These are phyloP conservation scores for Quercus berberidifolia DNA, from an alignment of 306 rosid species.

Conservation along the genomic window DNA sequence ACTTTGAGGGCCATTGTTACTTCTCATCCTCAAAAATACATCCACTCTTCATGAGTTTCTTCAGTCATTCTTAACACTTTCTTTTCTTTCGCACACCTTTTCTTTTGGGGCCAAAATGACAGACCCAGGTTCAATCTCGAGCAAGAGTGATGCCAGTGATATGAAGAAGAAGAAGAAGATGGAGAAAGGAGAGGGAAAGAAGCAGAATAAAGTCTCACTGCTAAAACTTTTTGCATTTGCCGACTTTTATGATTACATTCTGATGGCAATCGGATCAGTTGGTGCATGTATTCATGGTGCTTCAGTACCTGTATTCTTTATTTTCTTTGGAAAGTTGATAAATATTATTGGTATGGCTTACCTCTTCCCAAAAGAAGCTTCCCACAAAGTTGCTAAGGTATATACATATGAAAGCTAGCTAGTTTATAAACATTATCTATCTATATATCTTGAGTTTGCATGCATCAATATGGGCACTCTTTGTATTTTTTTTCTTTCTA, in stretches of 20 bases:
- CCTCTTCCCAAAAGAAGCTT: constrained; percentile 86
- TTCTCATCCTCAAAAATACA: background rate
- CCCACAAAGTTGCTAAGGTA: constrained; percentile 92
- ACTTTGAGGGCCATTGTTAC: background rate
- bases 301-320: constrained; percentile 91
- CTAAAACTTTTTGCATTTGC: constrained; percentile 75
- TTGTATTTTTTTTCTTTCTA: background rate
- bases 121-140: constrained; percentile 9
- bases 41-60: background rate
- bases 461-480: background rate
- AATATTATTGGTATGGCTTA: constrained; percentile 87
- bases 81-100: background rate
- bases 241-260: constrained; percentile 61
- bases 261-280: constrained; percentile 70
- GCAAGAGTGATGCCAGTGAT: constrained; percentile 4
- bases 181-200: constrained; percentile 23
- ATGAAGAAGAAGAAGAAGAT: constrained; percentile 19
- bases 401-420: background rate
- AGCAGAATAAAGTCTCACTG: constrained; percentile 49
- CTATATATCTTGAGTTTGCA: background rate
- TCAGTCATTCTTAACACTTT: background rate
- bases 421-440: background rate
- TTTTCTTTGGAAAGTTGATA: constrained; percentile 85
- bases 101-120: constrained; percentile 3
- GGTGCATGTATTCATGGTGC: constrained; percentile 94